Evolutionary conservation across 441 rosid species (phyloP).

Genomic region (Erodium moschatum): DNA sequence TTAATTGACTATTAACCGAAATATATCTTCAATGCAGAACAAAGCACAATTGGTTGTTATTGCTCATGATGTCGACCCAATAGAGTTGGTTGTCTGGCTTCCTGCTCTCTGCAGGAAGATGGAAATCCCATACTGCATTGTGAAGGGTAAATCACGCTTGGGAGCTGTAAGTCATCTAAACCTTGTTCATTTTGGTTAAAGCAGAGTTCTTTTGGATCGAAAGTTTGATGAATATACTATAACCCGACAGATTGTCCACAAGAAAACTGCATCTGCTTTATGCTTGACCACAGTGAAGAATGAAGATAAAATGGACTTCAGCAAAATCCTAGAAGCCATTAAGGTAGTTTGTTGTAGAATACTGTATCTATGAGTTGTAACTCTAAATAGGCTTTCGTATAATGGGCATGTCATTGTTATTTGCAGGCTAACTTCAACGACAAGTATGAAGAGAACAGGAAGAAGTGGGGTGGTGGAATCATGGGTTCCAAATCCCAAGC

Average conservation of each 20-base stretch:
- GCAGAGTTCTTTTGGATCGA: background rate
- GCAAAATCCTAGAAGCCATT: conserved; percentile 70
- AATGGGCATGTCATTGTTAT: background rate
- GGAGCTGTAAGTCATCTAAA: conserved; percentile 48
- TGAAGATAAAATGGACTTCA: conserved; percentile 74
- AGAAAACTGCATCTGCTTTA: conserved; percentile 70
- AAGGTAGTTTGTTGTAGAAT: conserved; percentile 32
- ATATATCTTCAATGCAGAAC: conserved; percentile 36
- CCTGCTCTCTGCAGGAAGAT: conserved; percentile 86
- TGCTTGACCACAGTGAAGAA: conserved; percentile 72
- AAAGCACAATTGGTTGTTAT: conserved; percentile 85
- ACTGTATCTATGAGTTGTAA: too few relatives aligned
- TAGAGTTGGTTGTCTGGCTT: conserved; percentile 86
- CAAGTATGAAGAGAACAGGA: conserved; percentile 73
- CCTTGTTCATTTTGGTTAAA: too few relatives aligned
- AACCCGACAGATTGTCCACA: conserved; percentile 58
- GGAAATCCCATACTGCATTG: conserved; percentile 94
- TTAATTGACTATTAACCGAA: too few relatives aligned
- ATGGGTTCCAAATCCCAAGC: conserved; percentile 69
- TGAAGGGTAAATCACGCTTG: conserved; percentile 80
- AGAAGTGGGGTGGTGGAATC: conserved; percentile 93
- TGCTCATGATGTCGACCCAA: conserved; percentile 91
- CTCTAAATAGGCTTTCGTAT: too few relatives aligned
- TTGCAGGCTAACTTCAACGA: conserved; percentile 77
- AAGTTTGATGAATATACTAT: background rate